These are phyloP conservation scores for Ophiocordyceps camponoti-floridani DNA, from an alignment of 2,329 filamentous ascomycete genomes.

Conservation along the genomic window DNA sequence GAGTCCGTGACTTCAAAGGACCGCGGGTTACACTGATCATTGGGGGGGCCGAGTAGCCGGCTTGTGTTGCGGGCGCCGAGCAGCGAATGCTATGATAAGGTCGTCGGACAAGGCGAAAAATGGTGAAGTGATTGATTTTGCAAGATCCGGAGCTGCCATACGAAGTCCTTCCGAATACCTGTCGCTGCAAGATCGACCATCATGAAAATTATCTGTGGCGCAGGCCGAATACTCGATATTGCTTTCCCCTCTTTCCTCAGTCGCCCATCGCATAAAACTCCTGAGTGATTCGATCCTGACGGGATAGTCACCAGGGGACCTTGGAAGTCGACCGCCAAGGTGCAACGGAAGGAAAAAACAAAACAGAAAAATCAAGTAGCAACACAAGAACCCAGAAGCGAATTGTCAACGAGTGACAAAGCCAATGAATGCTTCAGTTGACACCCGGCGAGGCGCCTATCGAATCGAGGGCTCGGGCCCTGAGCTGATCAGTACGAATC, in stretches of 20 bases:
- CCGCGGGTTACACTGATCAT: conserved; percentile 14
- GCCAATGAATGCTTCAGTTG: conserved; percentile 1
- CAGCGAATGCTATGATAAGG: conserved; percentile 19
- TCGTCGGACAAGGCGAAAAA: conserved; percentile 18
- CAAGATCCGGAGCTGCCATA: conserved; percentile 21
- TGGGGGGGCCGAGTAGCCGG: conserved; percentile 11
- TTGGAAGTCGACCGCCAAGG: conserved; percentile 11
- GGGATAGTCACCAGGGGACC: conserved; percentile 11
- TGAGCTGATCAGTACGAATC: conserved; percentile 12
- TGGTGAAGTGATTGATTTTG: conserved; percentile 22
- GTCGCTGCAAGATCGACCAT: conserved; percentile 19
- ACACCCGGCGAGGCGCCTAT: conserved; percentile 4
- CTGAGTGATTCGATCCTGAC: conserved; percentile 15
- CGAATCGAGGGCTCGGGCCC: conserved; percentile 13
- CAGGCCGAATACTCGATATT: conserved; percentile 16
- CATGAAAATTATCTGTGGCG: conserved; percentile 13
- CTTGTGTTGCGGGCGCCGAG: conserved; percentile 15
- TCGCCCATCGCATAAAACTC: conserved; percentile 19
- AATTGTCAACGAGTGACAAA: conserved; percentile 4
- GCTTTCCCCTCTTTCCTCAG: conserved; percentile 16
- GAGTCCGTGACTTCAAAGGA: conserved; percentile 15
- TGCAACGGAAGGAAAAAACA: conserved; percentile 7
- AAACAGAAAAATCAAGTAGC: conserved; percentile 4
- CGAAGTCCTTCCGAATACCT: conserved; percentile 17
- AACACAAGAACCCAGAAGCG: conserved; percentile 11